Base-by-base conservation (phyloP, 805 yeast species). In the Candida odintsovae region DNA sequence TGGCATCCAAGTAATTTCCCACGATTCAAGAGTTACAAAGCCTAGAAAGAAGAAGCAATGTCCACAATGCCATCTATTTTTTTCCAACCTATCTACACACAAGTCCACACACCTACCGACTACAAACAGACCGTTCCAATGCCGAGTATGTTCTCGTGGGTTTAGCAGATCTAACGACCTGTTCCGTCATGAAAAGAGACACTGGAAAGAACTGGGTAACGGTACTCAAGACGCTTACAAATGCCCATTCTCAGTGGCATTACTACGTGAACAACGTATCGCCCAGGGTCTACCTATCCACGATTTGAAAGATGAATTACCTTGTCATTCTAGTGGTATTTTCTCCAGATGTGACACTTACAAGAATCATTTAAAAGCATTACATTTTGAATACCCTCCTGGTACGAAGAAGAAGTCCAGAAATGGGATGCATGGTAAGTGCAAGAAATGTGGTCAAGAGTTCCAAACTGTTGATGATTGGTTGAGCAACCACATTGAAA, bases 281-380 rank as follows among this genome's bases (percentile, higher is more conserved):
- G 38, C 38, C 43, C 49, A 18, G 20, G 36, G 36, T 16, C 8
- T 16, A 16, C 20, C 36, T 16, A 11, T 33, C 20, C 13, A 33
- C 8, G 36, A 33, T 33, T 16, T 23, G 45, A 41, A 39, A 19
- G 38, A 19, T 11, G 43, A 44, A 38, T 25, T 49, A 7, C 57
- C 64, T 44, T 89, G 96, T 61, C 97, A 90, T 62, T 77, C 78
- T 45, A 79, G 88, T 8, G 97, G 97, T 6, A 82, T 86, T 26
- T 90, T 90, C 58, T 81, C 90, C 12, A 74, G 97, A 43, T 86
- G 96, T 62, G 97, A 90, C 62, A 90, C 97, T 5, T 90, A 80
- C 68, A 90, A 90, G 61, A 90, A 90, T 66, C 97, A 90, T 66
- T 71, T 90, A 50, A 87, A 86, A 63, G 95, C 96, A 2, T 75